A percentile compares a stretch with the other conserved stretches of the same genome.
phyloP scores from a whole-genome alignment of 768 basidiomycete species.

The Boletus rubroflammeus region DNA sequence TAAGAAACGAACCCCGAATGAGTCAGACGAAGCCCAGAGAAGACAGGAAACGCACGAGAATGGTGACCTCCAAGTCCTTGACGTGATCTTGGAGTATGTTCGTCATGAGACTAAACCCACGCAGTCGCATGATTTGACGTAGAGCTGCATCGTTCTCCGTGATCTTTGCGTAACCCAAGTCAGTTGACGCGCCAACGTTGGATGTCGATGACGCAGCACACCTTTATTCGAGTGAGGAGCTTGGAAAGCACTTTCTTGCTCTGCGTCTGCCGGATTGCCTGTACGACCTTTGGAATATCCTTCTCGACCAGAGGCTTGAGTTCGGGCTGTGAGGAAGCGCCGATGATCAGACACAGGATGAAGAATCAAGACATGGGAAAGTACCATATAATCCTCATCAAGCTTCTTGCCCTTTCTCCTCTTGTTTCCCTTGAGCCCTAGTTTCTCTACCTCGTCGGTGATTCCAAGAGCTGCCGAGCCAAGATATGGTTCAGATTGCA shows the following conservation, averaged over 20 bases:
- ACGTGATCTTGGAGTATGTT: constrained; percentile 77
- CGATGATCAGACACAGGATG: neutral
- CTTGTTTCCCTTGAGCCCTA: constrained; percentile 81
- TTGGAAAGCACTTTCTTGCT: constrained; percentile 80
- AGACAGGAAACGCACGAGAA: constrained; percentile 48
- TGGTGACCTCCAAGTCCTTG: constrained; percentile 66
- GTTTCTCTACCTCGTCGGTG: constrained; percentile 79
- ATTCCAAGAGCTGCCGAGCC: constrained; percentile 77
- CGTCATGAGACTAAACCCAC: constrained; percentile 90
- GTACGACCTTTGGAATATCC: constrained; percentile 88
- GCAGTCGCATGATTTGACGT: constrained; percentile 84
- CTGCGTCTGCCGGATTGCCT: constrained; percentile 84
- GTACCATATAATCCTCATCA: constrained; percentile 89
- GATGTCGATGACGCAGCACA: constrained; percentile 25
- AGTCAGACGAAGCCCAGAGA: neutral
- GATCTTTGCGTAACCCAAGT: constrained; percentile 46
- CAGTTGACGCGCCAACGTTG: neutral
- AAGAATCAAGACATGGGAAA: constrained; percentile 9
- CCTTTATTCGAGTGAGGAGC: constrained; percentile 82
- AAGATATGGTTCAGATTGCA: neutral
- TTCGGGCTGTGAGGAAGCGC: constrained; percentile 51
- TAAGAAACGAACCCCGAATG: neutral
- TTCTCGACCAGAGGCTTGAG: constrained; percentile 70
- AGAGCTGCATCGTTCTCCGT: constrained; percentile 78
- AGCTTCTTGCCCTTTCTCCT: constrained; percentile 91